Evolutionary conservation across 2,329 filamentous ascomycete genomes (phyloP).

Genomic region (Onygena corvina): DNA sequence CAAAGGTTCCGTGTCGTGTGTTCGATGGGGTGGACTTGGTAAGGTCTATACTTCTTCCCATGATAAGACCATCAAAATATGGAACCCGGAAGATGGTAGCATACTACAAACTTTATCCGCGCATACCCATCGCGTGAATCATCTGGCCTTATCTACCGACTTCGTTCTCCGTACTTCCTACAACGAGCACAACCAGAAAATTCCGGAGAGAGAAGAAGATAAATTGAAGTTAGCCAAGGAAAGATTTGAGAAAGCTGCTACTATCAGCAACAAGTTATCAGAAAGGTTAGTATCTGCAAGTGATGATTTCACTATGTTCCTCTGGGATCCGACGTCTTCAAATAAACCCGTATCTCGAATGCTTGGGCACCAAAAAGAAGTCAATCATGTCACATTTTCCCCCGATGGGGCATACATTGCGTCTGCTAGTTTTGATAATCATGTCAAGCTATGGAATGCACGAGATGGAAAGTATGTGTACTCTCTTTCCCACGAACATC

Average conservation of each 20-base stretch:
- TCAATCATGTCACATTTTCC: constrained; percentile 91
- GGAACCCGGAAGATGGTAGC: constrained; percentile 68
- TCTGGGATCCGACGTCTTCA: constrained; percentile 73
- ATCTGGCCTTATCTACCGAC: constrained; percentile 85
- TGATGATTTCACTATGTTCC: constrained; percentile 91
- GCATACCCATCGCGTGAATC: constrained; percentile 93
- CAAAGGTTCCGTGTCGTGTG: constrained; percentile 77
- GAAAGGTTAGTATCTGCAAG: constrained; percentile 83
- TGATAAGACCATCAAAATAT: constrained; percentile 85
- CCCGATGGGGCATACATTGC: constrained; percentile 81
- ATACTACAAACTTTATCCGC: constrained; percentile 65
- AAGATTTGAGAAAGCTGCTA: constrained; percentile 76
- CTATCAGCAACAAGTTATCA: constrained; percentile 59
- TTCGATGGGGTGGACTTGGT: constrained; percentile 87
- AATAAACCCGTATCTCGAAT: constrained; percentile 79
- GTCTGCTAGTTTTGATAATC: constrained; percentile 81
- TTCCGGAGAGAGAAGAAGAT: constrained; percentile 56
- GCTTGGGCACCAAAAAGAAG: constrained; percentile 90
- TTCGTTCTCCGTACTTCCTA: constrained; percentile 76
- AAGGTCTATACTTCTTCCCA: constrained; percentile 74
- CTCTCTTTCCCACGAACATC: constrained; percentile 51
- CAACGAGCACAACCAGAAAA: constrained; percentile 65
- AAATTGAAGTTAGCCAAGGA: constrained; percentile 64
- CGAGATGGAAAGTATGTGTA: constrained; percentile 54
- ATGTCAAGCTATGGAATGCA: constrained; percentile 83